Percentiles rank a stretch among this genome's conserved stretches.
Conservation (phyloP, 2,329 filamentous ascomycete species). For the Magnaporthiopsis rhizophila region DNA sequence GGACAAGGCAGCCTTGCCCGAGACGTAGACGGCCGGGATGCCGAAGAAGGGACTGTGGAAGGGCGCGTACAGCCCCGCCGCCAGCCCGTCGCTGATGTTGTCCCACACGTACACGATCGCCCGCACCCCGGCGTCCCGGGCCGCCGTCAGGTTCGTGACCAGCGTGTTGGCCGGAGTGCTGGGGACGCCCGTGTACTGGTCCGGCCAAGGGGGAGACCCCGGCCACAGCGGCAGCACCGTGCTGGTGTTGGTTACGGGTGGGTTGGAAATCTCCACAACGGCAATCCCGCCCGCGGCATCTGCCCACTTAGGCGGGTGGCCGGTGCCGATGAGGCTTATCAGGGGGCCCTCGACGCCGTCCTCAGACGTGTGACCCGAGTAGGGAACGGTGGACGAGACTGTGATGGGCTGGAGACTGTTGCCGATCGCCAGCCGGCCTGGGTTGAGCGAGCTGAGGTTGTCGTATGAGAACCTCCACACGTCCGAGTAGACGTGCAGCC, state of each 20-base stretch:
- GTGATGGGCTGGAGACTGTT: neutral
- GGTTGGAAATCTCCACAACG: constrained; percentile 2
- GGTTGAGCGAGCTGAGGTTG: neutral
- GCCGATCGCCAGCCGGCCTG: neutral
- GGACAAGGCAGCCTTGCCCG: neutral
- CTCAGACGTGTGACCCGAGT: neutral
- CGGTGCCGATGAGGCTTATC: neutral
- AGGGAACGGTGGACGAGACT: neutral
- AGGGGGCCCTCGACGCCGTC: neutral
- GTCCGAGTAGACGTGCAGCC: constrained; percentile 1
- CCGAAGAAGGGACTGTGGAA: constrained; percentile 1
- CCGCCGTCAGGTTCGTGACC: neutral
- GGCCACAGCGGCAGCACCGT: constrained; percentile 1
- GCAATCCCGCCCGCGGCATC: neutral
- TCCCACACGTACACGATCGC: constrained; percentile 7
- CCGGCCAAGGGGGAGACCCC: neutral
- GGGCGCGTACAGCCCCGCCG: constrained; percentile 4
- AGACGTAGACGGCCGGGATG: constrained; percentile 2
- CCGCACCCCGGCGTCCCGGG: neutral
- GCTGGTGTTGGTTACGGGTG: neutral
- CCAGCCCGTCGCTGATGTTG: constrained; percentile 1
- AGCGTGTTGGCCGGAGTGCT: neutral
- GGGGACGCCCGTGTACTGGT: neutral
- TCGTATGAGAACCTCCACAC: neutral
- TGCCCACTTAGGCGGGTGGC: neutral